Evolutionary conservation across 2,329 filamentous ascomycete genomes (phyloP).

Genomic region (Aspergillus udagawae): DNA sequence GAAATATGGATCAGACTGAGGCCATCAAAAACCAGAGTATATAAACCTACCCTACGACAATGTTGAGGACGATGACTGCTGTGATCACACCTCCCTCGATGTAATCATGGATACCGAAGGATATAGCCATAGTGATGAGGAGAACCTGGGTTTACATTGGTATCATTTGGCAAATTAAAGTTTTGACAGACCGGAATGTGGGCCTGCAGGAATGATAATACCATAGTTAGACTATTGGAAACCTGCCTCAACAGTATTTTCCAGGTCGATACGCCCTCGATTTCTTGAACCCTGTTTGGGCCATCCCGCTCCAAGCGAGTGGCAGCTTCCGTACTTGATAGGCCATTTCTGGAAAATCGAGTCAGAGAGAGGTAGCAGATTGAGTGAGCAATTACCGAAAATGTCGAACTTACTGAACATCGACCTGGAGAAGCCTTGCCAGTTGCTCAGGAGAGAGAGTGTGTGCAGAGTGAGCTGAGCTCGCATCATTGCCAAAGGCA

Average conservation of each 20-base stretch:
- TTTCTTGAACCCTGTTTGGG: constrained; percentile 66
- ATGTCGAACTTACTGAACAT: constrained; percentile 18
- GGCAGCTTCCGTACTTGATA: constrained; percentile 60
- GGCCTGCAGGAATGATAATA: constrained; percentile 27
- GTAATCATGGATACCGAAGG: constrained; percentile 53
- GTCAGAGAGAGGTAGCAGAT: background rate
- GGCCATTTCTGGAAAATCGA: constrained; percentile 50
- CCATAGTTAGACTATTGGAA: constrained; percentile 71
- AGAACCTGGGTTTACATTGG: constrained; percentile 53
- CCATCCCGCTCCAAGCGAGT: constrained; percentile 64
- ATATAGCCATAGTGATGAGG: constrained; percentile 67
- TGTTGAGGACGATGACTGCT: constrained; percentile 56
- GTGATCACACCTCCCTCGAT: constrained; percentile 58
- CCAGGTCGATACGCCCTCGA: constrained; percentile 68
- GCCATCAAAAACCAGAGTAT: no score
- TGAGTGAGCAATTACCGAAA: background rate
- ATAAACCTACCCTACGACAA: constrained; percentile 46
- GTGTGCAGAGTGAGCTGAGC: constrained; percentile 21
- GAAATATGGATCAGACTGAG: background rate
- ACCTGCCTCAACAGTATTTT: constrained; percentile 73
- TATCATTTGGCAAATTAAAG: constrained; percentile 3
- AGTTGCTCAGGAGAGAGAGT: constrained; percentile 18
- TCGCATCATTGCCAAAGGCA: background rate
- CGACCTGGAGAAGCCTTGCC: constrained; percentile 18
- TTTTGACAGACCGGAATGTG: background rate